Base-by-base conservation (phyloP, 345 rosid species). In the Cardamine occulta region DNA sequence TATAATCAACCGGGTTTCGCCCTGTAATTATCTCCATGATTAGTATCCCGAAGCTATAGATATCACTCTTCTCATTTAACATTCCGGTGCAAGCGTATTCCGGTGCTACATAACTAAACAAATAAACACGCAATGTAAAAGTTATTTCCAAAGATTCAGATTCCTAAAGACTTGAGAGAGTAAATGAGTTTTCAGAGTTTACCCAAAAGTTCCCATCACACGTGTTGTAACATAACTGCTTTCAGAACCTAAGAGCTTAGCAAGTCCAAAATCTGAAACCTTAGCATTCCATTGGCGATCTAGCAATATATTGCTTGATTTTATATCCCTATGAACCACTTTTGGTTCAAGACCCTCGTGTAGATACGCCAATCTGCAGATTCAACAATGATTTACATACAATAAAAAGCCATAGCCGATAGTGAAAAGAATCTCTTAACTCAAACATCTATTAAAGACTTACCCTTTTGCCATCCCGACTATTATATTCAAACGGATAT, bases 201-300 rank as follows among this genome's bases (percentile, higher is more conserved):
- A 93, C 98, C 98, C 98, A 26, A 93, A 93, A 44, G 98, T 93
- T 74, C 98, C 98, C 98, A 93, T 93, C 40, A 93, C 98, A 48
- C 96, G 91, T 11, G 98, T 93, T 29, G 98, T 93, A 23, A 91
- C 85, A 73, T 89, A 88, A 80, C 91, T 89, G 67, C 75, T 81
- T 57, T 89, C 96, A 0, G 97, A 84, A 49, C 86, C 84, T 15
- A 93, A 80, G 10, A 93, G 93, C 82, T 91, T 93, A 67, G 98
- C 98, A 31, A 91, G 96, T 71, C 98, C 98, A 80, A 93, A 91
- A 75, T 93, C 98, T 0, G 98, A 93, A 48, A 93, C 97, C 81
- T 93, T 91, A 8, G 97, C 73, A 80, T 87, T 89, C 98, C 98
- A 91, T 56, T 82, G 93, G 80, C 89, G 93, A 81, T 93, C 97